phyloP scores from a whole-genome alignment of 164 flowering plant species.

The Vitis rotundifolia region DNA sequence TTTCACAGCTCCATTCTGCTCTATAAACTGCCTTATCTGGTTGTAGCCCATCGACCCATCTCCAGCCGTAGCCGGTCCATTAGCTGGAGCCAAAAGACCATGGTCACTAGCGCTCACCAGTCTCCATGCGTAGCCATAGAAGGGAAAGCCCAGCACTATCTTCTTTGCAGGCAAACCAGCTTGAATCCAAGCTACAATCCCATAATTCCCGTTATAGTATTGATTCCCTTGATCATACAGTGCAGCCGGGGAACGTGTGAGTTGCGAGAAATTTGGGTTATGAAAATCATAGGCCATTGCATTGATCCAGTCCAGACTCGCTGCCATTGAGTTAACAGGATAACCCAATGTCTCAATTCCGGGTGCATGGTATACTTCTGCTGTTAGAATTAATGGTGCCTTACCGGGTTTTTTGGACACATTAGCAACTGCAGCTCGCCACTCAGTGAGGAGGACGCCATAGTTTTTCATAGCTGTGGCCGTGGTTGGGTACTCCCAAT shows the following conservation, averaged over 20 bases:
- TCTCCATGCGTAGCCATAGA: constrained; percentile 20
- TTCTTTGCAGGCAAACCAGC: constrained; percentile 28
- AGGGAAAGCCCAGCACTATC: constrained; percentile 27
- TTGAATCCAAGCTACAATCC: constrained; percentile 37
- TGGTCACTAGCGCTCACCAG: constrained; percentile 14
- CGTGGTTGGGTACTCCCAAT: background rate
- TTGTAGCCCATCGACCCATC: constrained; percentile 8
- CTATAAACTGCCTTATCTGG: constrained; percentile 12
- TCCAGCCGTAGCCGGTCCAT: constrained; percentile 6
- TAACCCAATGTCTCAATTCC: constrained; percentile 3
- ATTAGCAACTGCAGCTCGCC: constrained; percentile 33
- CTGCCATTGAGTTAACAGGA: constrained; percentile 19
- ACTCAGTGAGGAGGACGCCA: constrained; percentile 37
- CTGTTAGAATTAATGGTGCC: constrained; percentile 23
- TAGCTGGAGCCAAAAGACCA: constrained; percentile 16
- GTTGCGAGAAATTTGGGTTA: constrained; percentile 12
- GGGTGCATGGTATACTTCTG: constrained; percentile 23
- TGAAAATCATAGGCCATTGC: constrained; percentile 46
- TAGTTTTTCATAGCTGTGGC: constrained; percentile 18
- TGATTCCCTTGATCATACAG: constrained; percentile 27
- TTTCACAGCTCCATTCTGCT: constrained; percentile 2
- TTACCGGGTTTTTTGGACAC: constrained; percentile 23
- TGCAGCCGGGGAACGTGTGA: constrained; percentile 38
- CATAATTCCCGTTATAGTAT: constrained; percentile 25
- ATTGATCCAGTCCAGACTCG: constrained; percentile 48